These are phyloP conservation scores for Amoeboaphelidium occidentale DNA, from an alignment of 371 early-diverging fungal species.

Conservation along the genomic window DNA sequence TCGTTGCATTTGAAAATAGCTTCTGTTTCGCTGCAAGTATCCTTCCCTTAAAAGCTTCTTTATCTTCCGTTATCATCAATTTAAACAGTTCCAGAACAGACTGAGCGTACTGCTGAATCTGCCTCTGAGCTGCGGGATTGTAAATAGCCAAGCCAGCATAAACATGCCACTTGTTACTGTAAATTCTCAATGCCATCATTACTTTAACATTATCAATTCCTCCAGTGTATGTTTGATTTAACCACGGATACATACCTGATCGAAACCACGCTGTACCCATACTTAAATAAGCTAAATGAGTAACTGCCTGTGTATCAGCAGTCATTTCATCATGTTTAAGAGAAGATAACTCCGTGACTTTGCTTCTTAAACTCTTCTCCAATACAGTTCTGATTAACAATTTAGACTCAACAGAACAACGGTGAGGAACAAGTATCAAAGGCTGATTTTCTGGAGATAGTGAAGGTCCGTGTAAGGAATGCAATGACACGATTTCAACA, in stretches of 20 bases:
- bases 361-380: no score
- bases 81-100: constrained; percentile 71
- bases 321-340: constrained; percentile 82
- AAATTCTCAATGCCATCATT: constrained; percentile 67
- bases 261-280: constrained; percentile 88
- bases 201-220: constrained; percentile 91
- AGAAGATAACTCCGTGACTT: constrained; percentile 39
- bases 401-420: constrained; percentile 10
- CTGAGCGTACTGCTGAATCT: constrained; percentile 62
- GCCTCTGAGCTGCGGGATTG: constrained; percentile 64
- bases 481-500: constrained; percentile 73
- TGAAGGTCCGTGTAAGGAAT: constrained; percentile 84
- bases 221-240: constrained; percentile 53
- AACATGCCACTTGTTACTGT: constrained; percentile 86
- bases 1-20: no score
- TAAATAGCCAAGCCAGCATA: constrained; percentile 79
- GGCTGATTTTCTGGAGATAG: neutral
- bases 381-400: constrained; percentile 48
- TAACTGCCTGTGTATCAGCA: constrained; percentile 90
- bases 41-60: constrained; percentile 42
- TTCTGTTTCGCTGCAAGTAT: no score
- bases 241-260: constrained; percentile 36
- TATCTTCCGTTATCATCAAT: constrained; percentile 70
- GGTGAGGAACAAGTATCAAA: neutral
- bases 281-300: constrained; percentile 74